A percentile compares a stretch with the other conserved stretches of the same genome.
Evolutionary conservation across 2,329 filamentous ascomycete species (phyloP).

Genomic region (Trichoderma sp.): DNA sequence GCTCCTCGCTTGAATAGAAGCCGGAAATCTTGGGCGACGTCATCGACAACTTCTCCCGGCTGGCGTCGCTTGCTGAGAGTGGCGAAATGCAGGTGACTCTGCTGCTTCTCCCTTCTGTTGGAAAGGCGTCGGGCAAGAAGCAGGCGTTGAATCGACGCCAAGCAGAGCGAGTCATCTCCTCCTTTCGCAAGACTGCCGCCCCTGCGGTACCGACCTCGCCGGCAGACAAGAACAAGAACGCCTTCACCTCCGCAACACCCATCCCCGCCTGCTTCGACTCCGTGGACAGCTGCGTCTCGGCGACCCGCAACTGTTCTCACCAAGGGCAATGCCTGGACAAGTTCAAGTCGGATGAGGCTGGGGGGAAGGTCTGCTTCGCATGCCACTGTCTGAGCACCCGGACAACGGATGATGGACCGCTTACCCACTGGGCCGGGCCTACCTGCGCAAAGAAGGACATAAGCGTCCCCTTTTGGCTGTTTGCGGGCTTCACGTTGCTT

Average conservation of each 20-base stretch:
- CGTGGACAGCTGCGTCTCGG: conserved; percentile 65
- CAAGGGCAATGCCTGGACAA: conserved; percentile 77
- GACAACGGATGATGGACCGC: conserved; percentile 56
- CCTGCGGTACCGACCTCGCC: conserved; percentile 35
- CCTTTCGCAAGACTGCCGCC: conserved; percentile 37
- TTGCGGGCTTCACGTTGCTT: conserved; percentile 72
- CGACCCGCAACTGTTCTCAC: conserved; percentile 78
- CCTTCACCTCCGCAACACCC: conserved; percentile 44
- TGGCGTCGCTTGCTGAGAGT: conserved; percentile 49
- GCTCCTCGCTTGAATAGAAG: conserved; percentile 38
- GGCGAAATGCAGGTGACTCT: conserved; percentile 60
- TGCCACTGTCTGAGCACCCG: conserved; percentile 72
- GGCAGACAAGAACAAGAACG: conserved; percentile 36
- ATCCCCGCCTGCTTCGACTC: conserved; percentile 77
- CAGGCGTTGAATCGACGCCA: conserved; percentile 53
- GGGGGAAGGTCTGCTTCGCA: conserved; percentile 65
- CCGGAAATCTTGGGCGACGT: conserved; percentile 49
- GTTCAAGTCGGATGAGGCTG: conserved; percentile 53
- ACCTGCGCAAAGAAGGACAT: conserved; percentile 92
- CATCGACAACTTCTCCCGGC: conserved; percentile 48
- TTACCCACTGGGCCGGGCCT: conserved; percentile 77
- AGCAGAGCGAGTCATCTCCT: conserved; percentile 51
- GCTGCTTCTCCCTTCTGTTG: conserved; percentile 56
- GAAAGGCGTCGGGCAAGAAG: conserved; percentile 43
- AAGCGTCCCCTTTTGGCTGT: conserved; percentile 84